These are phyloP conservation scores for Leccinum proliferum DNA, from an alignment of 1,284 basidiomycete species.

Conservation along the genomic window DNA sequence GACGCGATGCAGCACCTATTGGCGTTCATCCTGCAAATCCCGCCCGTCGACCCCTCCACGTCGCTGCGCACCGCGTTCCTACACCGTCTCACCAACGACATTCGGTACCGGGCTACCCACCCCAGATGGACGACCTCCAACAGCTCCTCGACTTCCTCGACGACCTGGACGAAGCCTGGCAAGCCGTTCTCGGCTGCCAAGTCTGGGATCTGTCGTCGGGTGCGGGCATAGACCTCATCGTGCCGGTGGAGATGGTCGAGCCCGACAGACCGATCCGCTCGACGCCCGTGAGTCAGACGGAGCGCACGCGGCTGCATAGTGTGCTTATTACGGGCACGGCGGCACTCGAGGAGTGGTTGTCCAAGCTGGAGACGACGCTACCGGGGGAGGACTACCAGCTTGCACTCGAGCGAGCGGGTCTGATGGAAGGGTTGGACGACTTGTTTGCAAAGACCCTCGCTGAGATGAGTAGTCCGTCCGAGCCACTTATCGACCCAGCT, in stretches of 20 bases:
- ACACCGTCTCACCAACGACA: slow-evolving; percentile 65
- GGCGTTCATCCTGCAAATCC: too few relatives aligned
- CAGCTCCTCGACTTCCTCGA: slow-evolving; percentile 58
- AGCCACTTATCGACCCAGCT: slow-evolving; percentile 20
- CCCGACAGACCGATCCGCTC: slow-evolving; percentile 26
- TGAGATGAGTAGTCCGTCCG: slow-evolving; percentile 44
- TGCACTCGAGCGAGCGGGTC: slow-evolving; percentile 42
- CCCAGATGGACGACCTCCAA: slow-evolving; percentile 37
- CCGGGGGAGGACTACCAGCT: slow-evolving; percentile 34
- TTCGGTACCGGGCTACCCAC: slow-evolving; percentile 56
- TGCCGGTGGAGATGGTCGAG: slow-evolving; percentile 30
- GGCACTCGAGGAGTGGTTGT: slow-evolving; percentile 64
- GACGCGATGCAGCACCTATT: too few relatives aligned
- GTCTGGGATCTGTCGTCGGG: slow-evolving; percentile 53
- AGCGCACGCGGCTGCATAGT: slow-evolving; percentile 59
- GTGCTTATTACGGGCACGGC: slow-evolving; percentile 54
- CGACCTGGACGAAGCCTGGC: slow-evolving; percentile 68
- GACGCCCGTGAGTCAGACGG: slow-evolving; percentile 57
- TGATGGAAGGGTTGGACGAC: slow-evolving; percentile 57
- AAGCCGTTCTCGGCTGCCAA: slow-evolving; percentile 53
- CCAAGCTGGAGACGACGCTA: slow-evolving; percentile 20
- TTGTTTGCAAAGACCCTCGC: slow-evolving; percentile 54
- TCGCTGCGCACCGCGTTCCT: slow-evolving; percentile 58
- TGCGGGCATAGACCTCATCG: slow-evolving; percentile 43
- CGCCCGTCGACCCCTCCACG: slow-evolving; percentile 58